Base-by-base conservation (phyloP, 1,139 yeast genomes). In the Pneumocystis jirovecii region DNA sequence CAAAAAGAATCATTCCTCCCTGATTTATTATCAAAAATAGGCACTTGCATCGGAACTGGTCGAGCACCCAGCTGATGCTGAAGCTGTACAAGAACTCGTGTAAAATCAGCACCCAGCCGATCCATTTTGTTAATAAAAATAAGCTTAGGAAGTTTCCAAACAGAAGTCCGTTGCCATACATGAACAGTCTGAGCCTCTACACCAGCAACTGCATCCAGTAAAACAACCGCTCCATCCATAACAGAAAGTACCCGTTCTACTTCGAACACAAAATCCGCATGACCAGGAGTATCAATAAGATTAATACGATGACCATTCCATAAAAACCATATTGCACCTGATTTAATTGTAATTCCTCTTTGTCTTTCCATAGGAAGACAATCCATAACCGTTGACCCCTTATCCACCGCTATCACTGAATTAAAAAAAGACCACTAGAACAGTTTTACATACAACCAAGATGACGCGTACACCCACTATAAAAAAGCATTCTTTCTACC, bases 101-200 rank as follows among this genome's bases (percentile, higher is more conserved):
- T 86, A 73, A 85, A 93, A 0, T 97, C 97, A 0, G 97, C 96
- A 17, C 98, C 98, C 21, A 85, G 87, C 67, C 97, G 81, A 76
- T 93, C 99, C 98, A 93, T 91, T 74, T 93, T 93, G 75, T 93
- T 93, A 57, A 93, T 82, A 73, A 85, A 95, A 8, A 90, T 85
- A 19, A 93, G 77, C 65, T 83, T 82, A 0, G 98, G 97, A 65
- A 88, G 83, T 68, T 88, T 78, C 37, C 81, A 82, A 25, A 60
- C 40, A 59, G 78, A 78, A 1, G 97, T 93, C 74, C 91, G 96
- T 70, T 82, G 83, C 97, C 97, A 93, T 1, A 93, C 97, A 73
- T 90, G 91, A 73, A 91, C 97, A 0, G 98, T 93, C 74, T 95
- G 97, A 0, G 98, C 95, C 73, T 93, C 98, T 0, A 93, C 98